phyloP scores from a whole-genome alignment of 2,329 filamentous ascomycete genomes.

The Graphilbum fragrans region DNA sequence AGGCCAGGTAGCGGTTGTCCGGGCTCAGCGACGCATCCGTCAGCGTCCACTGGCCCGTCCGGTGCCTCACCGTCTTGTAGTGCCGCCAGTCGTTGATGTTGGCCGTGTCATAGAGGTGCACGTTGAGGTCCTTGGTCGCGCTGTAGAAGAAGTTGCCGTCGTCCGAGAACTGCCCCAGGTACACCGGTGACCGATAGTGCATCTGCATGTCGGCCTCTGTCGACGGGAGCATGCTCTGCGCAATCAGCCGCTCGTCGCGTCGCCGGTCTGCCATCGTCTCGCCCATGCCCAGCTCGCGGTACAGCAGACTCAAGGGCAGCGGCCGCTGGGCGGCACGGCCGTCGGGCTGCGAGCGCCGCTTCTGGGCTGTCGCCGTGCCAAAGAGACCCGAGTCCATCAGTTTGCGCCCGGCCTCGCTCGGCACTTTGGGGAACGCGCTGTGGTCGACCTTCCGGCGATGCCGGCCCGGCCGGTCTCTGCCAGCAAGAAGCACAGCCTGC shows the following conservation, averaged over 20 bases:
- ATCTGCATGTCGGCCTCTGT: constrained; percentile 75
- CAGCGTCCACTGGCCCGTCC: constrained; percentile 86
- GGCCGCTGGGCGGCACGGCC: constrained; percentile 11
- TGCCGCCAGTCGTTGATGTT: constrained; percentile 94
- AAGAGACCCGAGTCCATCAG: constrained; percentile 78
- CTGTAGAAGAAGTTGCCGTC: constrained; percentile 97
- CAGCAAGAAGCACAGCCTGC: background rate
- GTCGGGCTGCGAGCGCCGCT: constrained; percentile 21
- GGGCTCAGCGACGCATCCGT: constrained; percentile 87
- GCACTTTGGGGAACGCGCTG: constrained; percentile 67
- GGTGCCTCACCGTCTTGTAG: constrained; percentile 81
- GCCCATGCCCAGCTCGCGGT: constrained; percentile 68
- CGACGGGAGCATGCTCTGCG: constrained; percentile 63
- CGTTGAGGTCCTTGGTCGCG: constrained; percentile 82
- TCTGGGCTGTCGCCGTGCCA: constrained; percentile 50
- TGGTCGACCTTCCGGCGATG: constrained; percentile 28
- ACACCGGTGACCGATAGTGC: constrained; percentile 75
- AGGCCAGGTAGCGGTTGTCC: constrained; percentile 84
- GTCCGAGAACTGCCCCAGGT: constrained; percentile 91
- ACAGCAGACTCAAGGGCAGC: constrained; percentile 61
- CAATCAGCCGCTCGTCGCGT: constrained; percentile 52
- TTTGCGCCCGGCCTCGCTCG: constrained; percentile 61
- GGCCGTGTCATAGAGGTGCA: constrained; percentile 94
- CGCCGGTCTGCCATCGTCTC: constrained; percentile 24
- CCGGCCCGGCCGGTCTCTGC: background rate